These are phyloP conservation scores for Apiospora pterosperma DNA, from an alignment of 2,329 filamentous ascomycete species.

Conservation along the genomic window DNA sequence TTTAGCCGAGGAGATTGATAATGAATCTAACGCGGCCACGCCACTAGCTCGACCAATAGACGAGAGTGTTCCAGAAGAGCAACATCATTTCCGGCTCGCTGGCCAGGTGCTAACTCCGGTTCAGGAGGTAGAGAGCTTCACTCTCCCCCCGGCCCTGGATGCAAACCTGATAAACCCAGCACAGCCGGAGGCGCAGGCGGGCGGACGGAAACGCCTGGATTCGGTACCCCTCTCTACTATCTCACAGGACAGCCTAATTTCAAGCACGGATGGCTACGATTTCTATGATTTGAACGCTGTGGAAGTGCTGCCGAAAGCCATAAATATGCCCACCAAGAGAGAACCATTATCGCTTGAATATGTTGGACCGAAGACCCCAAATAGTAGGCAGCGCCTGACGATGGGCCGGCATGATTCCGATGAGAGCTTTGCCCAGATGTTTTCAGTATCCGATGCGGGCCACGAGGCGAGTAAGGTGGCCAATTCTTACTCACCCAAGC, in stretches of 20 bases:
- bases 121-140: conserved; percentile 47
- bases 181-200: conserved; percentile 20
- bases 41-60: conserved; percentile 53
- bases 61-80: conserved; percentile 26
- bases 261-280: conserved; percentile 60
- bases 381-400: conserved; percentile 19
- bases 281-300: conserved; percentile 59
- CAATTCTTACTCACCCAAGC: conserved; percentile 11
- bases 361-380: conserved; percentile 28
- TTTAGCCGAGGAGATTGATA: conserved; percentile 55
- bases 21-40: conserved; percentile 60
- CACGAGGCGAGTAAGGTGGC: not conserved
- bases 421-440: conserved; percentile 56
- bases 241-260: conserved; percentile 49
- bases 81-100: conserved; percentile 15
- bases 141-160: conserved; percentile 45
- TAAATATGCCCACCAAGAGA: conserved; percentile 48
- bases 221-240: conserved; percentile 48
- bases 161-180: conserved; percentile 10
- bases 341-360: conserved; percentile 34
- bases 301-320: conserved; percentile 40
- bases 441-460: conserved; percentile 48
- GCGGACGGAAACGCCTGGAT: conserved; percentile 43
- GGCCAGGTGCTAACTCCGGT: conserved; percentile 44
- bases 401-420: conserved; percentile 51